These are phyloP conservation scores for Sabuloglossum arenarium DNA, from an alignment of 495 filamentous ascomycete species.

Conservation along the genomic window DNA sequence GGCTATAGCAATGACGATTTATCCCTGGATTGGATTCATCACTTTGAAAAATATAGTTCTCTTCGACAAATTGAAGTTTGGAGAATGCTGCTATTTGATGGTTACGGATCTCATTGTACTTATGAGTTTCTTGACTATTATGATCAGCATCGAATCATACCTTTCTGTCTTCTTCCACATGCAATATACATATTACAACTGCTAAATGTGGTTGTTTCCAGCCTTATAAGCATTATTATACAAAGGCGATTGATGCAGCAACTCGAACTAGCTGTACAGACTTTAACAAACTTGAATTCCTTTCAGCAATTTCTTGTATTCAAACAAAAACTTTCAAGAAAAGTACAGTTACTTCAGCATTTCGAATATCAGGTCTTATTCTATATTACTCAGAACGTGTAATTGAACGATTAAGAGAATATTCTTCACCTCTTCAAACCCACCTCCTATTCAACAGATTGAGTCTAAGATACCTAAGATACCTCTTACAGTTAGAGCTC, in stretches of 20 bases:
- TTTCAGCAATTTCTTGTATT: neutral
- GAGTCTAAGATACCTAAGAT: too few relatives aligned
- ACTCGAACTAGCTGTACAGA: neutral
- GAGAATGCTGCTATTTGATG: neutral
- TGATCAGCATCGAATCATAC: neutral
- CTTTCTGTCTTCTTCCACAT: conserved; percentile 2
- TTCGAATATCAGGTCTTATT: neutral
- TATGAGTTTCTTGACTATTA: neutral
- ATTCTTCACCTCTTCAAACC: neutral
- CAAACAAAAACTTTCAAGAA: neutral
- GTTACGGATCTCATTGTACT: neutral
- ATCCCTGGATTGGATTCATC: neutral
- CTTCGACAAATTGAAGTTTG: neutral
- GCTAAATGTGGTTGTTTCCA: conserved; percentile 1
- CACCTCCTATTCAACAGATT: too few relatives aligned
- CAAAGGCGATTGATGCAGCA: neutral
- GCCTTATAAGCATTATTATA: conserved; percentile 1
- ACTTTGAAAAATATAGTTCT: neutral
- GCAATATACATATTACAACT: neutral
- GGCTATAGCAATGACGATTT: neutral
- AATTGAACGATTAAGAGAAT: neutral
- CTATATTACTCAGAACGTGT: neutral
- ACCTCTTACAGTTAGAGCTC: too few relatives aligned
- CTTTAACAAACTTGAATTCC: neutral
- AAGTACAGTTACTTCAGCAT: neutral